Evolutionary conservation across 1,139 yeast species (phyloP).

Genomic region (Kodamaea plutei): DNA sequence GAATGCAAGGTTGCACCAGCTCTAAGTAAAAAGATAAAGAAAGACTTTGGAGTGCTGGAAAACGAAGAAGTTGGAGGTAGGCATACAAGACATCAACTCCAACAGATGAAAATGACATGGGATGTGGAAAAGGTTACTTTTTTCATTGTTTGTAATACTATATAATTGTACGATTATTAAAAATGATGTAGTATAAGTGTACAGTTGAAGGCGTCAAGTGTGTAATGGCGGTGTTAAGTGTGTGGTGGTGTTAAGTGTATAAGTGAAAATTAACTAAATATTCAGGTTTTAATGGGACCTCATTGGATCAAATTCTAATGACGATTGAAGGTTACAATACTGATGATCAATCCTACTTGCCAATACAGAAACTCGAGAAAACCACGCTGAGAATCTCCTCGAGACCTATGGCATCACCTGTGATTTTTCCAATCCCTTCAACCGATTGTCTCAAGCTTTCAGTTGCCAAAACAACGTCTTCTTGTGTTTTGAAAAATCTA

Average conservation of each 20-base stretch:
- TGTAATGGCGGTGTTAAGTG: too few relatives aligned
- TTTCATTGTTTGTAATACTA: slow-evolving; percentile 18
- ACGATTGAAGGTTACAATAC: too few relatives aligned
- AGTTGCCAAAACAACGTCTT: slow-evolving; percentile 77
- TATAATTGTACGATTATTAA: slow-evolving; percentile 6
- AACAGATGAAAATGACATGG: slow-evolving; percentile 46
- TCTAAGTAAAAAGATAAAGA: slow-evolving; percentile 31
- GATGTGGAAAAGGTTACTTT: slow-evolving; percentile 43
- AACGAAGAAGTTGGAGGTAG: slow-evolving; percentile 31
- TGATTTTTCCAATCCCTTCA: slow-evolving; percentile 86
- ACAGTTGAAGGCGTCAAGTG: too few relatives aligned
- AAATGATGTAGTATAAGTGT: too few relatives aligned
- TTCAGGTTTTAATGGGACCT: too few relatives aligned
- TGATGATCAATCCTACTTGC: slow-evolving; percentile 72
- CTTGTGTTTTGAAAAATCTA: slow-evolving; percentile 41
- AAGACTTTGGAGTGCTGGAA: slow-evolving; percentile 18
- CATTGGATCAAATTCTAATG: too few relatives aligned
- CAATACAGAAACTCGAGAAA: slow-evolving; percentile 89
- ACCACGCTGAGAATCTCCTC: slow-evolving; percentile 92
- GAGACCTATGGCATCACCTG: slow-evolving; percentile 84
- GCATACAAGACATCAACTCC: slow-evolving; percentile 47
- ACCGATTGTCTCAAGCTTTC: slow-evolving; percentile 73
- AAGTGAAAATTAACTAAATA: too few relatives aligned
- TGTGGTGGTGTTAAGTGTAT: too few relatives aligned
- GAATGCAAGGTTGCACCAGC: slow-evolving; percentile 45